A percentile compares a stretch with the other conserved stretches of the same genome.
Conservation (phyloP, 1,284 basidiomycete species). For the Taiwanofungus camphoratus region DNA sequence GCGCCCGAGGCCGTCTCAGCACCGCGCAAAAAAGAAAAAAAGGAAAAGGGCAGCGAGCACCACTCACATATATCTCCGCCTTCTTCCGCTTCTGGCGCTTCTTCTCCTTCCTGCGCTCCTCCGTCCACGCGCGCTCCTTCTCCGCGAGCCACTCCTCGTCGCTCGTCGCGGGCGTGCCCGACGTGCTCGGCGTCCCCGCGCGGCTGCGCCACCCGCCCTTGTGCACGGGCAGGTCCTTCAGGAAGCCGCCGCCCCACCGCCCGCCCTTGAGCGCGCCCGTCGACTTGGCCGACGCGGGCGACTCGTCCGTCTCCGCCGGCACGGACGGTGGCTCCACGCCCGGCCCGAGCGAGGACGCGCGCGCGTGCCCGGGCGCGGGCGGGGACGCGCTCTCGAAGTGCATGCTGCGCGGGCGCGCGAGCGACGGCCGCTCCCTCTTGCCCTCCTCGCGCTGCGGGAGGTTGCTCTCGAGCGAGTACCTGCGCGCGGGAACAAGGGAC, state of each 20-base stretch:
- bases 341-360: conserved; percentile 11
- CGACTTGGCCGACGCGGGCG: too few relatives aligned
- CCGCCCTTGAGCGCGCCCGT: conserved; percentile 8
- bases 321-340: conserved; percentile 11
- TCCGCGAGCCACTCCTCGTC: conserved; percentile 26
- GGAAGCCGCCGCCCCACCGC: conserved; percentile 29
- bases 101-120: conserved; percentile 24
- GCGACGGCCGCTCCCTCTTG: background rate
- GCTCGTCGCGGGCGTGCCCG: conserved; percentile 21
- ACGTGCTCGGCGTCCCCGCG: conserved; percentile 19
- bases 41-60: too few relatives aligned
- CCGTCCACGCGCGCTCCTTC: conserved; percentile 15
- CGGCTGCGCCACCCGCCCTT: conserved; percentile 22
- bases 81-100: conserved; percentile 57
- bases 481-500: conserved; percentile 3
- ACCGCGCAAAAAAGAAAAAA: too few relatives aligned
- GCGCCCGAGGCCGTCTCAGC: conserved; percentile 1
- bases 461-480: conserved; percentile 25
- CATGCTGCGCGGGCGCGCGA: conserved; percentile 21
- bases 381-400: conserved; percentile 14
- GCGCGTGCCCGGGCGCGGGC: conserved; percentile 3
- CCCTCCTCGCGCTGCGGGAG: conserved; percentile 11
- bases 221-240: conserved; percentile 31
- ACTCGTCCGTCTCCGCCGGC: conserved; percentile 9
- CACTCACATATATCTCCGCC: conserved; percentile 70